Evolutionary conservation across 129 eudicot genomes (phyloP).

Genomic region (Tagetes erecta): DNA sequence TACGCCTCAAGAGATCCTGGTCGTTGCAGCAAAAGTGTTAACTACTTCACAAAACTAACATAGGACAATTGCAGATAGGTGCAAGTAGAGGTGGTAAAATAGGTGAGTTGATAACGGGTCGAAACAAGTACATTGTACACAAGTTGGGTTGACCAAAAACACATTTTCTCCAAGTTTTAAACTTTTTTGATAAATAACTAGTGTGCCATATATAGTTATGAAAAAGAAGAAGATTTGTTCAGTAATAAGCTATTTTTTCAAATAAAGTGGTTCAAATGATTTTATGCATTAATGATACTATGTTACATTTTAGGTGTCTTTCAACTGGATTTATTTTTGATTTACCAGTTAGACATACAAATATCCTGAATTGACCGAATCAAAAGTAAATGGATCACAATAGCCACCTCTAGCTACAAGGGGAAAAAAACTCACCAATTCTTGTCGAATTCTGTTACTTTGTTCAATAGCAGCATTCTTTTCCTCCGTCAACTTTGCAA

Average conservation of each 20-base stretch:
- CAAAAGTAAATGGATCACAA: not conserved
- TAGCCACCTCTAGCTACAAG: not conserved
- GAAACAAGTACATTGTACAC: not conserved
- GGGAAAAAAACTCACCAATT: constrained; percentile 53
- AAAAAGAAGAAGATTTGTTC: not conserved
- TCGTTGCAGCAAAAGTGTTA: not conserved
- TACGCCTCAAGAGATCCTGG: constrained; percentile 69
- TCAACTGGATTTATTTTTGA: not conserved
- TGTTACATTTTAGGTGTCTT: not conserved
- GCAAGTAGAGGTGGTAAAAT: not conserved
- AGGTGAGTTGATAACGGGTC: not conserved
- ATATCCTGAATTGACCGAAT: not conserved
- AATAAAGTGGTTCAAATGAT: not conserved
- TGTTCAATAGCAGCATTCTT: constrained; percentile 68
- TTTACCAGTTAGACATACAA: not conserved
- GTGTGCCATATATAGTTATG: not conserved
- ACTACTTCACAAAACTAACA: constrained; percentile 39
- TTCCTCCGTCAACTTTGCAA: constrained; percentile 64
- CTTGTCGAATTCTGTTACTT: constrained; percentile 63
- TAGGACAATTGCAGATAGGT: not conserved
- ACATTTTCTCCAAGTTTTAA: not conserved
- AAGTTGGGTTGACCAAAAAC: not conserved
- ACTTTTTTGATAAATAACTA: not conserved
- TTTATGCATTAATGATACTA: not conserved
- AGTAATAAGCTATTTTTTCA: not conserved